phyloP scores from a whole-genome alignment of 768 basidiomycete species.

The Tephrocybe sp. region DNA sequence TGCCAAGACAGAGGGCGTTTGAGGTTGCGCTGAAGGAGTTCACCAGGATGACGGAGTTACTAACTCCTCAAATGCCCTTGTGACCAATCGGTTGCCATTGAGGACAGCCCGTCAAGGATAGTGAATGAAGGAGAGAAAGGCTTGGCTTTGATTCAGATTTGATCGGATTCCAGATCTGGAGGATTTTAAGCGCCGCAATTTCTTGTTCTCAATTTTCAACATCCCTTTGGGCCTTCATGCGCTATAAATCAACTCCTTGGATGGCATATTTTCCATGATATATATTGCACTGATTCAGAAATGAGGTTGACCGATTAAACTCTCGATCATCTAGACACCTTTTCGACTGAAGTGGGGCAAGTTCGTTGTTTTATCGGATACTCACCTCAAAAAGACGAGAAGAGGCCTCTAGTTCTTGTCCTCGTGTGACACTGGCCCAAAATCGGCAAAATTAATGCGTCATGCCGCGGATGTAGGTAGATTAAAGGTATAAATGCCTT shows the following conservation, averaged over 20 bases:
- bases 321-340: not conserved
- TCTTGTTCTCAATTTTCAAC: no score
- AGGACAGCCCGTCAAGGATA: not conserved
- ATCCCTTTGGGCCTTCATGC: no score
- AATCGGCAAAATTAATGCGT: not conserved
- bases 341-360: conserved; percentile 1
- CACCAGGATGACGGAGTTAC: conserved; percentile 7
- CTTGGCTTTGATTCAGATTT: no score
- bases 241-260: no score
- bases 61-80: conserved; percentile 3
- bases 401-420: not conserved
- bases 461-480: not conserved
- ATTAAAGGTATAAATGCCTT: conserved; percentile 4
- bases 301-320: not conserved
- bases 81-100: not conserved
- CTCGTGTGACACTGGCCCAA: not conserved
- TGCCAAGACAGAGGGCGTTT: no score
- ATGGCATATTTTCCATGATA: not conserved
- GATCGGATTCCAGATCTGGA: not conserved
- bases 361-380: conserved; percentile 18
- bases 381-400: not conserved
- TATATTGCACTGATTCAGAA: not conserved
- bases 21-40: no score
- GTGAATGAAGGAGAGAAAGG: not conserved
- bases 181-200: not conserved